Percentiles rank a stretch among this genome's conserved stretches.
These are phyloP conservation scores for Aspergillus bombycis DNA, from an alignment of 2,329 filamentous ascomycete genomes.

Conservation along the genomic window DNA sequence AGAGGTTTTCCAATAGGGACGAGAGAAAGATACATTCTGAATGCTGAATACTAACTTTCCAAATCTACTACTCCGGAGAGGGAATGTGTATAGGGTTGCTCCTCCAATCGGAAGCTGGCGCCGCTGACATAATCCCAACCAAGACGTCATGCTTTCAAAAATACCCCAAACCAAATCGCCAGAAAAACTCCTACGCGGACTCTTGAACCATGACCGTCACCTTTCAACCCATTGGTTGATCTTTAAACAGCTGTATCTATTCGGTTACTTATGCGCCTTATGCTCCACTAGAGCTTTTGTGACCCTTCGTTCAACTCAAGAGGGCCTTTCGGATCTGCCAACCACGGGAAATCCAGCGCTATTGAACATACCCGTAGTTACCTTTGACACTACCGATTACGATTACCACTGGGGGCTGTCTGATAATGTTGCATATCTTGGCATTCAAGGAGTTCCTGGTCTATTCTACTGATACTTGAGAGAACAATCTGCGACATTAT, in stretches of 20 bases:
- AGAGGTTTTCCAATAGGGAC: too few relatives aligned
- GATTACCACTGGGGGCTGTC: background rate
- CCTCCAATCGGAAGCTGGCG: background rate
- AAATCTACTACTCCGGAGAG: too few relatives aligned
- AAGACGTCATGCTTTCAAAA: background rate
- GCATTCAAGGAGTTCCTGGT: slow-evolving; percentile 2
- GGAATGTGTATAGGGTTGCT: too few relatives aligned
- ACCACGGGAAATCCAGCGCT: background rate
- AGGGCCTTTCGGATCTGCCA: background rate
- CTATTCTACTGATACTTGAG: background rate
- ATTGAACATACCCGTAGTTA: background rate
- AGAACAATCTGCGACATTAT: background rate
- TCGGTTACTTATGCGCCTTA: background rate
- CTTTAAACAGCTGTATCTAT: background rate
- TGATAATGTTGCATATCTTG: slow-evolving; percentile 6
- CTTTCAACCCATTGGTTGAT: background rate
- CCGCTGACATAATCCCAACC: background rate
- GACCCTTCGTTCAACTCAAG: background rate
- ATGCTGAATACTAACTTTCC: too few relatives aligned
- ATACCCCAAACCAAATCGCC: background rate
- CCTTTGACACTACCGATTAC: background rate
- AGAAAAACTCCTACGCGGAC: background rate
- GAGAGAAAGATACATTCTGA: too few relatives aligned
- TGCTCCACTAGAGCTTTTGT: background rate
- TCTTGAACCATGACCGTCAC: background rate